Evolutionary conservation across 306 rosid genomes (phyloP), one percentile per base, ranked within the genome.

Genomic region (Vigna radiata): DNA sequence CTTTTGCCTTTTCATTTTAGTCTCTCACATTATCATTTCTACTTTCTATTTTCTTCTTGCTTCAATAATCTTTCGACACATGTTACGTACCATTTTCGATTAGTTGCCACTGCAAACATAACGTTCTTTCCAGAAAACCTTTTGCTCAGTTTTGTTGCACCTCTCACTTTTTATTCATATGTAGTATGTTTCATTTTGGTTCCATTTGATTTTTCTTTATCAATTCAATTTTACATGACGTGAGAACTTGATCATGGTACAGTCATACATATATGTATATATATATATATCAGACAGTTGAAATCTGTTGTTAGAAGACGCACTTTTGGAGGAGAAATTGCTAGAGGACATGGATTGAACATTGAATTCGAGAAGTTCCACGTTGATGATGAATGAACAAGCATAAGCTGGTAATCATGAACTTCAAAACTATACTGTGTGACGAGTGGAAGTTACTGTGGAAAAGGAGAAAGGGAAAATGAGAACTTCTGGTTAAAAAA

Each of bases 1-100:
- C 31, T 52, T 39, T 79, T 65, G 73, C 1, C 50, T 61, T 70
- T 72, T 60, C 73, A 47, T 68, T 66, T 73, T 79, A 65, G 81
- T 83, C 84, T 27, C 79, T 21, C 58, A 36, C 53, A 54, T 60
- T 15, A 82, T 86, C 83, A 47, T 37, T 76, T 76, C 27, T 72
- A 70, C 59, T 65, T 86, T 66, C 54, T 79, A 37, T 43, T 44
- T 1, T 59, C 9, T 52, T 3, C 27, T 68, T 58, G 41, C 70
- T 60, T 75, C 72, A 49, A 62, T 72, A 6, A 54, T 23, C 41
- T 67, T 36, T 67, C 12, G 72, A 77, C 87, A 76, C 68, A 21
- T 49, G 73, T 23, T 31, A n/a, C n/a, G n/a, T n/a, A 25, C 37
- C 13, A 68, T 62, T 76, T 59, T 50, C 1, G 39, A 72, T 66